Evolutionary conservation across 2,329 filamentous ascomycete species (phyloP).

Genomic region (Neofusicoccum laricinum): DNA sequence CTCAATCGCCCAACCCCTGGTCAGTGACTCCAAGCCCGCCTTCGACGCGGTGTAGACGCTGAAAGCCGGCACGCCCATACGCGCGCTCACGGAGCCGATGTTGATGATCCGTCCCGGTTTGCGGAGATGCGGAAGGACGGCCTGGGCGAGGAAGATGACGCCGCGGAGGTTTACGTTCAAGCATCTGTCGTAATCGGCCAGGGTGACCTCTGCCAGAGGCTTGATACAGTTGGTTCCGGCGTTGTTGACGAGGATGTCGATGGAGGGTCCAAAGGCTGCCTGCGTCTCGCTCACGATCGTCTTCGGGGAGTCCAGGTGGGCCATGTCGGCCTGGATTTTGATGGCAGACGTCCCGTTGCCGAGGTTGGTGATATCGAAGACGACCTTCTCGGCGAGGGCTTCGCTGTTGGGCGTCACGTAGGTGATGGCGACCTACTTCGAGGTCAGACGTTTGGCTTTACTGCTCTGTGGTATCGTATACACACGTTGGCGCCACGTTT

Average conservation of each 20-base stretch:
- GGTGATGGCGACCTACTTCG: background rate
- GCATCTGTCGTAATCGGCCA: background rate
- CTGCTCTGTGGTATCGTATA: too few relatives aligned
- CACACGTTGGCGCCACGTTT: too few relatives aligned
- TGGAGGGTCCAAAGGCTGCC: constrained; percentile 17
- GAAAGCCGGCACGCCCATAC: background rate
- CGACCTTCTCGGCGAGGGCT: background rate
- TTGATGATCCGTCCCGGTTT: background rate
- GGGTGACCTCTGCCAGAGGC: background rate
- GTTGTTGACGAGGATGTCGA: constrained; percentile 17
- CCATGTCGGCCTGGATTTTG: constrained; percentile 39
- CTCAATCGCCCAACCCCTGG: background rate
- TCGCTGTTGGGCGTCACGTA: background rate
- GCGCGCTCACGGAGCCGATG: background rate
- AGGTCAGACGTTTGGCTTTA: too few relatives aligned
- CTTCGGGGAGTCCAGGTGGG: constrained; percentile 29
- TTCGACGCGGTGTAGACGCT: constrained; percentile 9
- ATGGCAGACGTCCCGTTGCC: constrained; percentile 6
- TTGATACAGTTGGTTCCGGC: background rate
- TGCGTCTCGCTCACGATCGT: constrained; percentile 35
- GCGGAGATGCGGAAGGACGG: background rate
- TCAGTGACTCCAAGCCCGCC: constrained; percentile 2
- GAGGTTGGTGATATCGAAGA: constrained; percentile 14
- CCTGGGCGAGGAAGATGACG: background rate
- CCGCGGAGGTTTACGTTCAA: background rate